phyloP scores from a whole-genome alignment of 306 rosid species.

The Gastrolobium bilobum region DNA sequence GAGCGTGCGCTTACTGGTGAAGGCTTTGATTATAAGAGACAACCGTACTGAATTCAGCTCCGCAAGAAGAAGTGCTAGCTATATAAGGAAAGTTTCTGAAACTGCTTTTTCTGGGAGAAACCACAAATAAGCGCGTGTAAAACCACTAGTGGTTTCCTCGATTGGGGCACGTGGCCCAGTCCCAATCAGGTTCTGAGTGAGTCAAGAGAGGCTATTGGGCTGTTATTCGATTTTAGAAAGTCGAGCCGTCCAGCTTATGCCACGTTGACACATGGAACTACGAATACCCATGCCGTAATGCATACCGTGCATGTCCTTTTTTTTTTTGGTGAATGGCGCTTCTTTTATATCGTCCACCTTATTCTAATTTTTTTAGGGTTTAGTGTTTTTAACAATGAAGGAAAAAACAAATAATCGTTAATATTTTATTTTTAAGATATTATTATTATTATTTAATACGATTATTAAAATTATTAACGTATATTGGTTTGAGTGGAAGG shows the following conservation, averaged over 20 bases:
- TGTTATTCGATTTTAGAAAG: background rate
- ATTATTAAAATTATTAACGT: too few relatives aligned
- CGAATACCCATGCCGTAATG: conserved; percentile 45
- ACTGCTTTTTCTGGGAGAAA: conserved; percentile 51
- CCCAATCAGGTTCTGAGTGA: conserved; percentile 47
- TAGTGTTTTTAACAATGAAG: too few relatives aligned
- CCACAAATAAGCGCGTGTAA: conserved; percentile 37
- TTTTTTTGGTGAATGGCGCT: conserved; percentile 56
- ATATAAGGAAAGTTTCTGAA: conserved; percentile 76
- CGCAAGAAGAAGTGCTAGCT: conserved; percentile 51
- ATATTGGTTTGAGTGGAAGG: too few relatives aligned
- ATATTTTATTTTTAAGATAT: too few relatives aligned
- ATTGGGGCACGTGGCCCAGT: conserved; percentile 59
- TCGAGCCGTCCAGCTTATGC: conserved; percentile 49
- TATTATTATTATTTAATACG: too few relatives aligned
- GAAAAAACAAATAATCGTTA: too few relatives aligned
- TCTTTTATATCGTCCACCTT: background rate
- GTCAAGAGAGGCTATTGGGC: background rate
- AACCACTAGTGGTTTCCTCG: conserved; percentile 49
- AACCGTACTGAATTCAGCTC: conserved; percentile 61
- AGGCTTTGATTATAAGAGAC: conserved; percentile 60
- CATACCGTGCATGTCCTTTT: conserved; percentile 42
- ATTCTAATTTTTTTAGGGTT: too few relatives aligned
- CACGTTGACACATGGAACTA: conserved; percentile 72
- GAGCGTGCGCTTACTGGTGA: conserved; percentile 50